Evolutionary conservation across 139 green algal genomes (phyloP), one percentile per base, ranked within the genome.

Genomic region (Yamagishiella unicocca): DNA sequence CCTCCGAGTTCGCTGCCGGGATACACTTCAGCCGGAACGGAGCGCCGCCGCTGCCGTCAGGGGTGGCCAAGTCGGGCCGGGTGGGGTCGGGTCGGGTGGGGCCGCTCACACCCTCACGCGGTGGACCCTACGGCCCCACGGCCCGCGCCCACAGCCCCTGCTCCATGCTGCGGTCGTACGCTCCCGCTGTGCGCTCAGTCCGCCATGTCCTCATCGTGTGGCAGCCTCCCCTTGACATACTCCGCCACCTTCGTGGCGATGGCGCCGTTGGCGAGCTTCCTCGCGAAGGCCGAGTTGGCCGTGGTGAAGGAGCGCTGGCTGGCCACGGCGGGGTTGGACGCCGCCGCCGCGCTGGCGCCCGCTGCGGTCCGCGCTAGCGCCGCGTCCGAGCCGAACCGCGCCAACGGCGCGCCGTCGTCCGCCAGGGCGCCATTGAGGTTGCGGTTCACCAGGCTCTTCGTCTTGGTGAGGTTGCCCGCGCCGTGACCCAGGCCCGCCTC

Each of bases 221-320:
- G 79, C 61, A 76, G 6, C 43, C 79, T 29, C 22, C 79, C 79
- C 61, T 76, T 75, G 8, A 85, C 79, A 31, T 85, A 85, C 61
- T 85, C 79, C 0, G 61, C 77, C 7, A 86, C 80, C 64, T 86
- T 86, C 19, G 80, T 86, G n/a, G 80, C 80, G 21, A 86, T 86
- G 3, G 80, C 80, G 33, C 80, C 80, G 25, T 86, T 86, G 5
- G 87, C 87, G 5, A 88, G 64, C 62, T 91, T 91, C 24, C 78
- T 58, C 37, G 81, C 78, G 43, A 82, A 82, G 0, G 87, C 73
- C 24, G 61, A 74, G 64, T 91, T 91, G 45, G 67, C 64, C 14
- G 42, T 40, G 1, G 87, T 91, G 37, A 91, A 91, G 7, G 82
- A 88, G 50, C 87, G 81, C 53, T 87, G 81, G 29, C 19, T 79